phyloP scores from a whole-genome alignment of 2,329 filamentous ascomycete species.

The Colletotrichum spinosum region DNA sequence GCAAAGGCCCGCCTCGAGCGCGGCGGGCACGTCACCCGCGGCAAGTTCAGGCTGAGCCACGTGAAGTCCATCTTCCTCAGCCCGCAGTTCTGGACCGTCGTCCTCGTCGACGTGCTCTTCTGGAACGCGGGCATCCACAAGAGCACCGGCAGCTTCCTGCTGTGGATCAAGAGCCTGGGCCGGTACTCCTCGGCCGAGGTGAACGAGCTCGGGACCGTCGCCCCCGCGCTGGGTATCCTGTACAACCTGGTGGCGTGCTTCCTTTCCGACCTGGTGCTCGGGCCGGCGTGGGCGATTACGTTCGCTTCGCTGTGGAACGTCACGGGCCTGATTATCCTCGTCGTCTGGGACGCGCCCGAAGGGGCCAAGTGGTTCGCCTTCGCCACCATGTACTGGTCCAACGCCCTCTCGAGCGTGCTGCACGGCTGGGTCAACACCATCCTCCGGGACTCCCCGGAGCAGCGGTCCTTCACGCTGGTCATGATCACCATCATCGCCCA shows the following conservation, averaged over 20 bases:
- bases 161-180: slow-evolving; percentile 55
- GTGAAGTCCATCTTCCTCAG: slow-evolving; percentile 51
- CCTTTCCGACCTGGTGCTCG: slow-evolving; percentile 29
- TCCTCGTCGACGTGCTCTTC: slow-evolving; percentile 52
- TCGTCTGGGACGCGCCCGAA: slow-evolving; percentile 68
- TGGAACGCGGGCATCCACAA: slow-evolving; percentile 61
- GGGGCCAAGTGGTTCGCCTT: slow-evolving; percentile 65
- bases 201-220: slow-evolving; percentile 54
- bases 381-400: slow-evolving; percentile 46
- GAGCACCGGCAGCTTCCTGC: slow-evolving; percentile 48
- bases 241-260: slow-evolving; percentile 32
- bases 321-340: slow-evolving; percentile 51
- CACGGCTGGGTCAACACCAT: slow-evolving; percentile 37
- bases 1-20: slow-evolving; percentile 47
- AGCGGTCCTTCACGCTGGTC: slow-evolving; percentile 33
- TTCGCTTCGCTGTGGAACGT: slow-evolving; percentile 32
- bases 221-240: slow-evolving; percentile 24
- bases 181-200: slow-evolving; percentile 62
- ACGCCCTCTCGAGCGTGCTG: slow-evolving; percentile 28
- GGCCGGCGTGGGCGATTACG: slow-evolving; percentile 48
- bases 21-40: slow-evolving; percentile 54
- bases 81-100: slow-evolving; percentile 52
- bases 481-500: slow-evolving; percentile 56
- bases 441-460: slow-evolving; percentile 28
- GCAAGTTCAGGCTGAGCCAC: slow-evolving; percentile 48